phyloP scores from a whole-genome alignment of 805 yeast species.

The Starmera pachycereana region DNA sequence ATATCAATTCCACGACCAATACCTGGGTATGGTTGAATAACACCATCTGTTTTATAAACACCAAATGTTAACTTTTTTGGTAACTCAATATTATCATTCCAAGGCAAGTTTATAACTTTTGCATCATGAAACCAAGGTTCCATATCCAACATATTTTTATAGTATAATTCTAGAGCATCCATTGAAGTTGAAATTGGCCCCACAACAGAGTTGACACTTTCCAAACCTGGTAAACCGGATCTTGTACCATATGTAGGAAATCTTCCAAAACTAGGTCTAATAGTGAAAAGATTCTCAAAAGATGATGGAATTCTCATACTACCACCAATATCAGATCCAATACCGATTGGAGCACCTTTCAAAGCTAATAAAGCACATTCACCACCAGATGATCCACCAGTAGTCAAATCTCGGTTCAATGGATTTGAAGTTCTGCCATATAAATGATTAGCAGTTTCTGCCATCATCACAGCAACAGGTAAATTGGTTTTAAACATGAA shows the following conservation, averaged over 20 bases:
- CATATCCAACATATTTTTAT: slow-evolving; percentile 19
- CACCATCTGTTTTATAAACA: slow-evolving; percentile 30
- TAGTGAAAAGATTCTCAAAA: slow-evolving; percentile 28
- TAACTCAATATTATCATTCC: slow-evolving; percentile 23
- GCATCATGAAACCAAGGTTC: slow-evolving; percentile 37
- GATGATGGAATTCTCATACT: slow-evolving; percentile 40
- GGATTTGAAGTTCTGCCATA: slow-evolving; percentile 40
- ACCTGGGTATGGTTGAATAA: slow-evolving; percentile 39
- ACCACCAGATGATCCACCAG: slow-evolving; percentile 50
- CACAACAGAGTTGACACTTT: slow-evolving; percentile 29
- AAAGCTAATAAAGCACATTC: slow-evolving; percentile 37
- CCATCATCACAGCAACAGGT: slow-evolving; percentile 40
- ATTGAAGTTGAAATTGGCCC: slow-evolving; percentile 37
- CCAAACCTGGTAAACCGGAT: slow-evolving; percentile 29
- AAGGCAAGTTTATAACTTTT: slow-evolving; percentile 29
- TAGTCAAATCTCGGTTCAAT: slow-evolving; percentile 28
- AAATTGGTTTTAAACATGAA: slow-evolving; percentile 44
- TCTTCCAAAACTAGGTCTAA: slow-evolving; percentile 36
- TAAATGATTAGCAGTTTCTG: slow-evolving; percentile 34
- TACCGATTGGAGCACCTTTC: slow-evolving; percentile 37
- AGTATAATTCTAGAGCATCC: slow-evolving; percentile 26
- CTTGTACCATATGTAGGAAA: slow-evolving; percentile 27
- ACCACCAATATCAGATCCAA: slow-evolving; percentile 50
- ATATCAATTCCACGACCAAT: slow-evolving; percentile 33
- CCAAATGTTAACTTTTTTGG: slow-evolving; percentile 32